Conservation (phyloP, 2,329 filamentous ascomycete genomes). For the Beauveria brongniartii region DNA sequence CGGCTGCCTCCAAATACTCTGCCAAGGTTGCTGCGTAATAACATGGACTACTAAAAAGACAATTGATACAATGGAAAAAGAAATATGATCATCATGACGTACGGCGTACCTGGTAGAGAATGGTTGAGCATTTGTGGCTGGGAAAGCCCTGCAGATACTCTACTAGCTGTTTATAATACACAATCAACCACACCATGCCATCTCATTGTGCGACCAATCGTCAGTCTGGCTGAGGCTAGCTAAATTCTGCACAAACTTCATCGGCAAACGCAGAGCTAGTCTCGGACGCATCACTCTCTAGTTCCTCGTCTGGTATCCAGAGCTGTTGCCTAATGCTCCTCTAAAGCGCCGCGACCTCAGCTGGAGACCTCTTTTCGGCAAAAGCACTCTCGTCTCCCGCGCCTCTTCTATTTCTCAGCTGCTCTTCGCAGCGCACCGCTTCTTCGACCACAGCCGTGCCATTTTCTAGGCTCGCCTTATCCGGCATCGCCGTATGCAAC, state of each 20-base stretch:
- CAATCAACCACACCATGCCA: neutral
- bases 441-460: neutral
- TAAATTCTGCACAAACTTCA: neutral
- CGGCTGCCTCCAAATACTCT: constrained; percentile 77
- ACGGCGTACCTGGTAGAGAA: constrained; percentile 3
- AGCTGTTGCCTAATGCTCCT: constrained; percentile 21
- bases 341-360: constrained; percentile 26
- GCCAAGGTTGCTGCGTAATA: constrained; percentile 61
- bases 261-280: neutral
- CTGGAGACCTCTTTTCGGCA: constrained; percentile 9
- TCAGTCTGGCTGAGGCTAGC: neutral
- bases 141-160: neutral
- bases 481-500: no score
- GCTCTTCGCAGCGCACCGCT: neutral
- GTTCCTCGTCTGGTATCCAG: constrained; percentile 23
- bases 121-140: neutral
- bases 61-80: neutral
- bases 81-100: constrained; percentile 6
- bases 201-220: neutral
- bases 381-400: neutral
- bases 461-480: no score
- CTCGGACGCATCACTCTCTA: constrained; percentile 13
- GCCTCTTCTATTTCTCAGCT: neutral
- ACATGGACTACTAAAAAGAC: constrained; percentile 13
- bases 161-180: constrained; percentile 5